Percentiles rank a stretch among this genome's conserved stretches.
phyloP scores from a whole-genome alignment of 2,329 filamentous ascomycete genomes.

The Aspergillus sp. region DNA sequence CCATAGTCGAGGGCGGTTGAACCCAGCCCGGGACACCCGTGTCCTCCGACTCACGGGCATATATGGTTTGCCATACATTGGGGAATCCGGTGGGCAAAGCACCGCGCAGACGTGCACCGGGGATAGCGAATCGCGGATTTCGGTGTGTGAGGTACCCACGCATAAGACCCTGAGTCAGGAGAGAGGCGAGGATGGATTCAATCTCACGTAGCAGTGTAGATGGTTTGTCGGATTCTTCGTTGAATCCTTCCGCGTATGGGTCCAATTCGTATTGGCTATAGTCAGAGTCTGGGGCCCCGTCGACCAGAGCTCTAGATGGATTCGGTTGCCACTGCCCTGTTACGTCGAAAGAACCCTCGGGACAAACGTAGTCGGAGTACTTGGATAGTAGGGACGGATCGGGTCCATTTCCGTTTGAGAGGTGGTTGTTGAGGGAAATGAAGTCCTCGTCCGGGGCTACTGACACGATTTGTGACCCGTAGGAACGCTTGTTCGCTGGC shows the following conservation, averaged over 20 bases:
- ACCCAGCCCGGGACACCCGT: constrained; percentile 76
- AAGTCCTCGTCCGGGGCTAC: constrained; percentile 36
- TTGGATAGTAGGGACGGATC: constrained; percentile 22
- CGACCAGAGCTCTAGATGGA: constrained; percentile 22
- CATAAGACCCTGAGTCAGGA: constrained; percentile 78
- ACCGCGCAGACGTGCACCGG: constrained; percentile 58
- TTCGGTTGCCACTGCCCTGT: constrained; percentile 31
- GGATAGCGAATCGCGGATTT: constrained; percentile 75
- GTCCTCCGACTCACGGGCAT: constrained; percentile 59
- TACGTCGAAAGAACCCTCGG: constrained; percentile 35
- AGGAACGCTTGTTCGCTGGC: constrained; percentile 2
- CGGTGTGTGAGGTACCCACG: constrained; percentile 81
- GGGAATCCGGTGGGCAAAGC: constrained; percentile 62
- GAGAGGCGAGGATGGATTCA: constrained; percentile 73
- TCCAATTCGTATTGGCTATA: constrained; percentile 50
- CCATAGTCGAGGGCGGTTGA: constrained; percentile 32
- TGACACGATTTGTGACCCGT: constrained; percentile 31
- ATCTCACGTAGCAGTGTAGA: constrained; percentile 60
- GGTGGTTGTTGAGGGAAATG: constrained; percentile 18
- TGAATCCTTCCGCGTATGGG: constrained; percentile 53
- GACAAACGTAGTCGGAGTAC: constrained; percentile 38
- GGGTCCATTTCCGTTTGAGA: constrained; percentile 6
- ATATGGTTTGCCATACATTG: constrained; percentile 67
- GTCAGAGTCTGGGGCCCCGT: constrained; percentile 29
- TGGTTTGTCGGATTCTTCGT: constrained; percentile 20